Percentiles rank a stretch among this genome's conserved stretches.
Conservation (phyloP, 1,284 basidiomycete species). For the Sporisorium exsertum region DNA sequence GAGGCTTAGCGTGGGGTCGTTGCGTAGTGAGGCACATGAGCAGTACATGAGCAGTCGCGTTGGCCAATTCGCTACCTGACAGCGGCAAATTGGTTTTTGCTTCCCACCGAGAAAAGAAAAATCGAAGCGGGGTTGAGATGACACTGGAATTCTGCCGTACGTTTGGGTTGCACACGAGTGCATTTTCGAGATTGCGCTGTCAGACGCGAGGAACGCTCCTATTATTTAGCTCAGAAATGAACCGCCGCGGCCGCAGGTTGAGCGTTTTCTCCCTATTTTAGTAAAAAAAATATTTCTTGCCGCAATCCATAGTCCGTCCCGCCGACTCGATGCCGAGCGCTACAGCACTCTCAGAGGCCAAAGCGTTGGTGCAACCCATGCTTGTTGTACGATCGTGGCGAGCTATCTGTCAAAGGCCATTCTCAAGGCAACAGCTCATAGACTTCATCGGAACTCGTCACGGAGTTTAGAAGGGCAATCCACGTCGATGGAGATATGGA, state of each 20-base stretch:
- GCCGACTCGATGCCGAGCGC: slow-evolving; percentile 9
- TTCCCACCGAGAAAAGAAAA: neutral
- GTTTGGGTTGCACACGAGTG: neutral
- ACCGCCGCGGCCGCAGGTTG: slow-evolving; percentile 16
- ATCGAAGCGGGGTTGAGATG: neutral
- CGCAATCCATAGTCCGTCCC: slow-evolving; percentile 12
- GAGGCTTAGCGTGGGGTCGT: neutral
- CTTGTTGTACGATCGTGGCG: neutral
- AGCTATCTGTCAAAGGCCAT: neutral
- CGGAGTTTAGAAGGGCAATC: neutral
- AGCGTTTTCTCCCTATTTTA: neutral
- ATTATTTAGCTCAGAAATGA: neutral
- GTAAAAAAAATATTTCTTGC: neutral
- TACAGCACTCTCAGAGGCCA: neutral
- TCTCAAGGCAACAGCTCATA: neutral
- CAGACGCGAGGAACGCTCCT: slow-evolving; percentile 4
- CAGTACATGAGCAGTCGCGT: neutral
- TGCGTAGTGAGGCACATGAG: too few species aligned
- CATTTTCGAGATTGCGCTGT: neutral
- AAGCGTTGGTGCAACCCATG: neutral
- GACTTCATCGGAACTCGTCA: neutral
- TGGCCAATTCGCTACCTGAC: neutral
- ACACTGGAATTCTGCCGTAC: neutral
- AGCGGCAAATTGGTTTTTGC: neutral
- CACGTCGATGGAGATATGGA: too few species aligned